Percentiles rank a stretch among this genome's conserved stretches.
These are phyloP conservation scores for Sporothrix euskadiensis DNA, from an alignment of 2,329 filamentous ascomycete genomes.

Conservation along the genomic window DNA sequence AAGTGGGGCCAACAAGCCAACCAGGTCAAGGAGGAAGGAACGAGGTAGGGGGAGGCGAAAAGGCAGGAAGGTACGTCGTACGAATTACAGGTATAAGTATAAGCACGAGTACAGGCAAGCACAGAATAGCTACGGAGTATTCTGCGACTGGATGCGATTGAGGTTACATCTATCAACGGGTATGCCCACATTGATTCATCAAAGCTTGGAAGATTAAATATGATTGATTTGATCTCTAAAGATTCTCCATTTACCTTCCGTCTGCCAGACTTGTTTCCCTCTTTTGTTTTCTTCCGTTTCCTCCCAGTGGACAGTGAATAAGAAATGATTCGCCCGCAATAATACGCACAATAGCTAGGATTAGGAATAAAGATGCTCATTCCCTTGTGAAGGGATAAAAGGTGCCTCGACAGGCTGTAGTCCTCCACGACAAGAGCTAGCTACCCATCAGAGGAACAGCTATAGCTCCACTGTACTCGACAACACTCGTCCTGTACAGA, in stretches of 20 bases:
- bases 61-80: too few species aligned
- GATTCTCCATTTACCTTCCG: neutral
- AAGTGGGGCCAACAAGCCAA: slow-evolving; percentile 14
- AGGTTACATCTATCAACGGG: neutral
- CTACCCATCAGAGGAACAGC: too few species aligned
- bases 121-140: too few species aligned
- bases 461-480: too few species aligned
- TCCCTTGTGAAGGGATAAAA: neutral
- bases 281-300: neutral
- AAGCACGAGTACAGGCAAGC: too few species aligned
- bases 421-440: neutral
- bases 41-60: neutral
- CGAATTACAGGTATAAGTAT: neutral
- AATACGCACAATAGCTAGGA: neutral
- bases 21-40: neutral
- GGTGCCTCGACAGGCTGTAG: neutral
- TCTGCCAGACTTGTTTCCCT: neutral
- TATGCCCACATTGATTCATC: too few species aligned
- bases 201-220: neutral
- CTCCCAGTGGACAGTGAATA: neutral
- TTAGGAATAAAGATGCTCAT: neutral
- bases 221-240: neutral
- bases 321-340: neutral
- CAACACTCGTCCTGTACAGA: neutral
- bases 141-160: neutral